Base-by-base conservation (phyloP, 306 rosid species). In the Rosa persica region DNA sequence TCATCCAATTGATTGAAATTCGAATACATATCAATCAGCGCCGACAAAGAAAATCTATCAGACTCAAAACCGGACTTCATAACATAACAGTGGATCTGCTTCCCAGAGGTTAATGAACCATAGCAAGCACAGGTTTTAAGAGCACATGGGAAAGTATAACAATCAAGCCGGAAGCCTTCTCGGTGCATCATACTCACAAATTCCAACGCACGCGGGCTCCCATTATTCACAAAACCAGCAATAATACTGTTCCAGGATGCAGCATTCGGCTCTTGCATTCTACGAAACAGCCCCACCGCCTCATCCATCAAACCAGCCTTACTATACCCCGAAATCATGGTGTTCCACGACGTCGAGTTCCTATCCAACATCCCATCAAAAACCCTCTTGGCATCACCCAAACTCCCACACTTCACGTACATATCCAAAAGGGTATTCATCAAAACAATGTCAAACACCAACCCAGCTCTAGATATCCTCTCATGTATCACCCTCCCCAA, bases 401-500 rank as follows among this genome's bases (percentile, higher is more conserved):
- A 84, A 80, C 80, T 88, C 68, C 92, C 92, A 88, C 97, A 90
- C 86, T 90, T 94, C 66, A 91, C 87, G 64, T 85, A 92, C 98
- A 94, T 89, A 70, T 92, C 97, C 95, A 94, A 81, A 67, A 90
- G 93, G 51, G 90, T 80, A 83, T 94, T 94, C 97, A 92, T 87
- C 88, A 94, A 74, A 86, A 88, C 93, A 43, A 84, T 85, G 76
- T 94, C 98, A 78, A 61, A 83, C 79, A 83, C 87, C 79, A 90
- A 74, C 44, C 76, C 81, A 38, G 72, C 86, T 52, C 78, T 64
- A 77, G 55, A 71, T 65, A 94, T 57, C 51, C 76, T 81, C 19
- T 65, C 79, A 76, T 86, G 95, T 79, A 92, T 82, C 70, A 76
- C 23, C 77, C 82, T 90, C 30, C 97, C 97, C 75, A 85, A 79